Evolutionary conservation across 2,329 filamentous ascomycete species (phyloP), one percentile per base, ranked within the genome.

Genomic region (Nothophoma quercina): DNA sequence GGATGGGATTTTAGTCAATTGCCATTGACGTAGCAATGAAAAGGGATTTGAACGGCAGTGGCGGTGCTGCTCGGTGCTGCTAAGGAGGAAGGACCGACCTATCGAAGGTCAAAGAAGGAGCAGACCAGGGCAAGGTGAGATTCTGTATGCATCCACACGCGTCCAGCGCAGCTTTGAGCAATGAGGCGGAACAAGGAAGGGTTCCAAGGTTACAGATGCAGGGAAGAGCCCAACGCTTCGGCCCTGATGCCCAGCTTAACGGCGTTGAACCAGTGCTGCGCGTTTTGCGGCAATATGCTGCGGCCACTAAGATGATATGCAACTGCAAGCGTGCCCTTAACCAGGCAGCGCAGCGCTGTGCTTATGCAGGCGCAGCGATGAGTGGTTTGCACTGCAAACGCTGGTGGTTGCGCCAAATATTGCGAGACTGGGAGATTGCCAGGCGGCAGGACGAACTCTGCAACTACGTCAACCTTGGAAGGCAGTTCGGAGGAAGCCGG

Each of bases 11-110:
- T 45, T 25, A 30, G 38, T 49, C 55, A 51, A 65, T 63, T 56
- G 52, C 67, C 59, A 62, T 62, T 61, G 65, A 64, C 63, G 58
- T 56, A 54, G 40, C 41, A 49, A n/a, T 32, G 25, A 19, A 25
- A 25, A 8, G 7, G 28, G 21, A 16, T 30, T 33, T 10, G 30
- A 12, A 26, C 15, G n/a, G n/a, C n/a, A n/a, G n/a, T n/a, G n/a
- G n/a, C n/a, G n/a, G n/a, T n/a, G n/a, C n/a, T n/a, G n/a, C n/a
- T n/a, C 50, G 50, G 50, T 48, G 50, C 40, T 22, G 39, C 43
- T 43, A 39, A 43, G 53, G 16, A 15, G 42, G 22, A 46, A 16
- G 45, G 49, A 18, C 33, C 26, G 50, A 35, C 21, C 48, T 40
- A 38, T 42, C 29, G 43, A 56, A 48, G 41, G 51, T 53, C 23